Evolutionary conservation across 2,329 filamentous ascomycete genomes (phyloP).

Genomic region (Aspergillus sp.): DNA sequence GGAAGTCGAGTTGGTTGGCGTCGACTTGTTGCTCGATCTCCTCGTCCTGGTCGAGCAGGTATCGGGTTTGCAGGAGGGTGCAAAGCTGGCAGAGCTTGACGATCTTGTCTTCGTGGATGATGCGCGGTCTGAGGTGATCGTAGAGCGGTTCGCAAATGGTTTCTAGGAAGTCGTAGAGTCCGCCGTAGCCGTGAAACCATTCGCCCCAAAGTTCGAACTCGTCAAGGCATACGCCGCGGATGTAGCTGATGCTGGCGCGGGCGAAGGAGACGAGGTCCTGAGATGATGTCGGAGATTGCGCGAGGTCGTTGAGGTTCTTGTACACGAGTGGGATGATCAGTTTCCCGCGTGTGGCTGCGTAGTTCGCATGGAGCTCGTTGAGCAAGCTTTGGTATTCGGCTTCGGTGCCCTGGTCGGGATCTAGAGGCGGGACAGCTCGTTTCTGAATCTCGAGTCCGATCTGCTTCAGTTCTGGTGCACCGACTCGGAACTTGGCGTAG

Average conservation of each 20-base stretch:
- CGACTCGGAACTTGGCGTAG: constrained; percentile 70
- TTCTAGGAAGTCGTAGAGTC: constrained; percentile 67
- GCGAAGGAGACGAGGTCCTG: constrained; percentile 67
- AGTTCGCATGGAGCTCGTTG: constrained; percentile 66
- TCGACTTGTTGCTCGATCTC: constrained; percentile 53
- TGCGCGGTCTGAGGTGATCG: constrained; percentile 64
- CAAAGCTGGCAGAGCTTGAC: constrained; percentile 68
- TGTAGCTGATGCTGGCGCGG: constrained; percentile 64
- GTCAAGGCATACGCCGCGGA: constrained; percentile 65
- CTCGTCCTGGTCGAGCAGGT: constrained; percentile 61
- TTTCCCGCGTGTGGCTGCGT: constrained; percentile 59
- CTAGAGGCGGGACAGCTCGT: constrained; percentile 61
- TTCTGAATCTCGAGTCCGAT: constrained; percentile 70
- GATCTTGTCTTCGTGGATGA: constrained; percentile 67
- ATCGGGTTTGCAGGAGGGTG: constrained; percentile 65
- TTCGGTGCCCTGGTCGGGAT: constrained; percentile 59
- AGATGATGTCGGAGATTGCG: constrained; percentile 60
- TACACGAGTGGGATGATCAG: constrained; percentile 63
- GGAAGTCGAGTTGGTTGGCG: constrained; percentile 62
- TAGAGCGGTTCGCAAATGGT: constrained; percentile 68
- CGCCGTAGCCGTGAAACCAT: constrained; percentile 65
- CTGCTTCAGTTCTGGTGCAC: constrained; percentile 65
- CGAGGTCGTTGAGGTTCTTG: constrained; percentile 59
- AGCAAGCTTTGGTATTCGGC: constrained; percentile 67
- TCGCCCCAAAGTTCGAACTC: constrained; percentile 68